A percentile compares a stretch with the other conserved stretches of the same genome.
Evolutionary conservation across 768 basidiomycete species (phyloP).

Genomic region (Dacryopinax spathularia): DNA sequence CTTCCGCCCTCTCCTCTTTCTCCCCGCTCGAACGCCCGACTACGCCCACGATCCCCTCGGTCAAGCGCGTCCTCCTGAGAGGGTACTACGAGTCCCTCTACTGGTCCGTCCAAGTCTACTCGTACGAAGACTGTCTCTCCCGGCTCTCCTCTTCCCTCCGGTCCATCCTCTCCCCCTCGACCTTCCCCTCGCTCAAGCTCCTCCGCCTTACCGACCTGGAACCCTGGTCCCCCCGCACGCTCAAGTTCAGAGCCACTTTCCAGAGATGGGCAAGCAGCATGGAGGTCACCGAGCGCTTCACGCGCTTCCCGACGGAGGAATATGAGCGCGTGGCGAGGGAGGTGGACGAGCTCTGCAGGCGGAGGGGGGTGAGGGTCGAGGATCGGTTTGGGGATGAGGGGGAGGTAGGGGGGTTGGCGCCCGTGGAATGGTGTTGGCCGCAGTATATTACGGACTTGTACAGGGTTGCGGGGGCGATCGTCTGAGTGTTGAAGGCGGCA

Average conservation of each 20-base stretch:
- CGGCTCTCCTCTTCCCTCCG: not conserved
- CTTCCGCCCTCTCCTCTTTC: no score
- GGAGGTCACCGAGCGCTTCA: not conserved
- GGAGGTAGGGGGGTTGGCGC: not conserved
- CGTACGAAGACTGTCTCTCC: not conserved
- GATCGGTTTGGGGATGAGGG: not conserved
- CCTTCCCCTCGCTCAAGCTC: not conserved
- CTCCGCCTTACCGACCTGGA: not conserved
- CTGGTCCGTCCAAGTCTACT: not conserved
- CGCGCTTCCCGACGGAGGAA: not conserved
- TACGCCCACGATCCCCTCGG: not conserved
- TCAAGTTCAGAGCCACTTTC: not conserved
- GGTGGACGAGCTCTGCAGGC: not conserved
- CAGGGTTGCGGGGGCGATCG: not conserved
- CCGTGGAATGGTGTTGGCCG: not conserved
- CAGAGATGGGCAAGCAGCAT: not conserved
- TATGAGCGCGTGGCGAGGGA: not conserved
- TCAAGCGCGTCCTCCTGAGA: not conserved
- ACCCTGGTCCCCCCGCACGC: not conserved
- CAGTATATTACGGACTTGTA: not conserved
- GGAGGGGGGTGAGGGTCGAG: not conserved
- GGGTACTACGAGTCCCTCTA: not conserved
- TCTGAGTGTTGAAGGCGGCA: not conserved
- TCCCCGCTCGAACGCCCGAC: not conserved
- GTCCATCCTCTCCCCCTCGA: not conserved